Percentiles rank a stretch among this genome's conserved stretches.
Evolutionary conservation across 306 rosid genomes (phyloP).

Genomic region (Castanea mollissima): DNA sequence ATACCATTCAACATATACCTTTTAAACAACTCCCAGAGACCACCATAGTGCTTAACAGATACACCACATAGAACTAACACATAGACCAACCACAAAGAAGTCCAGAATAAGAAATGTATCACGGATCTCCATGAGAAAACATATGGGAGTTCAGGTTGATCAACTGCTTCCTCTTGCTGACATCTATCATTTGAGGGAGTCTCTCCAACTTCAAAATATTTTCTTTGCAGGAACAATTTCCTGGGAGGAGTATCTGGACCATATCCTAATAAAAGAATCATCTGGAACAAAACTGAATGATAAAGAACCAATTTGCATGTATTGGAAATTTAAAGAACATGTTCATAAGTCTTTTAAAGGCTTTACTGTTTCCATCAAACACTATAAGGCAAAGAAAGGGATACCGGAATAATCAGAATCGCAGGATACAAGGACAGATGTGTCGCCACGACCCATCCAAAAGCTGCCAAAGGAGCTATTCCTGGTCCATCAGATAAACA

Average conservation of each 20-base stretch:
- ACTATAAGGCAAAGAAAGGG: constrained; percentile 20
- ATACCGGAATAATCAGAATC: constrained; percentile 79
- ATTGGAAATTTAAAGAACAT: neutral
- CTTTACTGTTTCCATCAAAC: neutral
- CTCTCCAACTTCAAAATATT: constrained; percentile 37
- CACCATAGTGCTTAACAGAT: constrained; percentile 66
- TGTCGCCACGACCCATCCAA: constrained; percentile 95
- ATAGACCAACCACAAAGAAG: constrained; percentile 67
- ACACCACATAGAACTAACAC: constrained; percentile 67
- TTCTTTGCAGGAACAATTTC: constrained; percentile 48
- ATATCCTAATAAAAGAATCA: constrained; percentile 70
- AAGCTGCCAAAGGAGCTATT: constrained; percentile 75
- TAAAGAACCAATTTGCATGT: neutral
- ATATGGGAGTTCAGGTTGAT: constrained; percentile 25
- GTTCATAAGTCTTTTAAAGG: neutral
- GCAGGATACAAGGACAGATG: constrained; percentile 89
- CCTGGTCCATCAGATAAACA: constrained; percentile 53
- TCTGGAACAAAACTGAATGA: constrained; percentile 43
- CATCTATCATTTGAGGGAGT: constrained; percentile 33
- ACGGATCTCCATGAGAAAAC: constrained; percentile 68
- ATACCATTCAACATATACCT: constrained; percentile 48
- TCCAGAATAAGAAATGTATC: constrained; percentile 53
- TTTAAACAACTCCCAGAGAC: constrained; percentile 79
- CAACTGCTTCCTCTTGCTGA: constrained; percentile 39
- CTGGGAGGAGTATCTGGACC: constrained; percentile 93